Conservation (phyloP, 495 filamentous ascomycete species). For the Talaromyces wortmannii region DNA sequence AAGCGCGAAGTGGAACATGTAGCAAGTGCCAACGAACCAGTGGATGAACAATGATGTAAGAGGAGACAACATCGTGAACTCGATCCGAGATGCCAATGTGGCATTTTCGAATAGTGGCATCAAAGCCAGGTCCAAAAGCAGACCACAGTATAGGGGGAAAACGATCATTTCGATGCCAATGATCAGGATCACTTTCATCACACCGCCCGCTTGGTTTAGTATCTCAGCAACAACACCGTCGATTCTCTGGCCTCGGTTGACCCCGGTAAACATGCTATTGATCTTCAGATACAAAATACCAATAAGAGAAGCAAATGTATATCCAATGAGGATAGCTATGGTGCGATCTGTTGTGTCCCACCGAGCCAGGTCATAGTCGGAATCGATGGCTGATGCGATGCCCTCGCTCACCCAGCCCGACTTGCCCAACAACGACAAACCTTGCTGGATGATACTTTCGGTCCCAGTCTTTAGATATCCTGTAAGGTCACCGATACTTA, state of each 20-base stretch:
- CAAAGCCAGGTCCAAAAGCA: conserved; percentile 82
- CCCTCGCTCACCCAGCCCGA: neutral
- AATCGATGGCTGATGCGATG: conserved; percentile 6
- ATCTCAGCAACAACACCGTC: conserved; percentile 76
- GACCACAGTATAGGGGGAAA: conserved; percentile 91
- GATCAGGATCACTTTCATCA: conserved; percentile 96
- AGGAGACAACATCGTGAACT: conserved; percentile 68
- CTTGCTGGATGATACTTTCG: neutral
- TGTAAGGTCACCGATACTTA: neutral
- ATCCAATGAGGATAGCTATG: conserved; percentile 76
- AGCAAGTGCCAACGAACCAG: conserved; percentile 98
- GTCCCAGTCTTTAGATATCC: neutral
- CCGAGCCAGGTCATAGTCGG: conserved; percentile 59
- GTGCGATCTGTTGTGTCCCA: conserved; percentile 74
- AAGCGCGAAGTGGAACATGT: conserved; percentile 99
- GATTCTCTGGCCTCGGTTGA: conserved; percentile 59
- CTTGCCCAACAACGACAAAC: neutral
- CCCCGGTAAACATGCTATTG: conserved; percentile 56
- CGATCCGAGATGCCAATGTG: conserved; percentile 64
- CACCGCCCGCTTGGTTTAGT: conserved; percentile 87
- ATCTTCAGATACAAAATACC: conserved; percentile 73
- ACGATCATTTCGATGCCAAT: conserved; percentile 99
- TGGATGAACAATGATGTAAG: conserved; percentile 91
- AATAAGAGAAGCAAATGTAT: conserved; percentile 62
- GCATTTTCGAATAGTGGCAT: conserved; percentile 82